A percentile compares a stretch with the other conserved stretches of the same genome.
Conservation (phyloP, 176 grass and related monocot species). For the Carex kokanica region DNA sequence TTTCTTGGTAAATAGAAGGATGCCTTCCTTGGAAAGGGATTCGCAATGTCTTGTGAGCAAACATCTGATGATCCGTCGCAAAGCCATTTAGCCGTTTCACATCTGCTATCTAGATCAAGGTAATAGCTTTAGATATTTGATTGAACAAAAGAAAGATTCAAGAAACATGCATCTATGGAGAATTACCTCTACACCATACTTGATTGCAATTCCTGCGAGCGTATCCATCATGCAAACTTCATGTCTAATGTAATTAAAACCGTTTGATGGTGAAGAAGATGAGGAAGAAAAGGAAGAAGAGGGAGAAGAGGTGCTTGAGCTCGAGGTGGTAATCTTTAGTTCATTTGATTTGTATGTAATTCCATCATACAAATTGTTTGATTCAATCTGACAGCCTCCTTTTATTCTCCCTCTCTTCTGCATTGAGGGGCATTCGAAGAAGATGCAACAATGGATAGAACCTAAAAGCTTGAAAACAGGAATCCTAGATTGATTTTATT, state of each 20-base stretch:
- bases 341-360: constrained; percentile 9
- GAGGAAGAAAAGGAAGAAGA: constrained; percentile 18
- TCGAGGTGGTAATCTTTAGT: neutral
- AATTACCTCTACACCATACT: constrained; percentile 83
- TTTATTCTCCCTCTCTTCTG: neutral
- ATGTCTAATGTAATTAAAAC: constrained; percentile 44
- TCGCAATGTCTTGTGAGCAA: constrained; percentile 73
- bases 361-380: neutral
- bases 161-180: neutral
- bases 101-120: constrained; percentile 51
- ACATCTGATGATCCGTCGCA: constrained; percentile 87
- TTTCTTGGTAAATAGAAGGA: constrained; percentile 34
- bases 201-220: constrained; percentile 81
- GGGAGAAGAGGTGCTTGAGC: neutral
- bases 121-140: constrained; percentile 6
- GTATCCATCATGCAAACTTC: constrained; percentile 76
- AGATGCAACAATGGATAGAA: neutral
- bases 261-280: constrained; percentile 14
- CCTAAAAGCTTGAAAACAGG: neutral
- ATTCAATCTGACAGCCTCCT: constrained; percentile 10
- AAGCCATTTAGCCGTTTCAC: constrained; percentile 80
- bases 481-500: neutral
- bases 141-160: constrained; percentile 1
- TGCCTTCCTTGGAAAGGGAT: constrained; percentile 68
- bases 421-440: neutral